Evolutionary conservation across 192 early-diverging fungal species (phyloP).

Genomic region (Lunasporangiospora selenospora): DNA sequence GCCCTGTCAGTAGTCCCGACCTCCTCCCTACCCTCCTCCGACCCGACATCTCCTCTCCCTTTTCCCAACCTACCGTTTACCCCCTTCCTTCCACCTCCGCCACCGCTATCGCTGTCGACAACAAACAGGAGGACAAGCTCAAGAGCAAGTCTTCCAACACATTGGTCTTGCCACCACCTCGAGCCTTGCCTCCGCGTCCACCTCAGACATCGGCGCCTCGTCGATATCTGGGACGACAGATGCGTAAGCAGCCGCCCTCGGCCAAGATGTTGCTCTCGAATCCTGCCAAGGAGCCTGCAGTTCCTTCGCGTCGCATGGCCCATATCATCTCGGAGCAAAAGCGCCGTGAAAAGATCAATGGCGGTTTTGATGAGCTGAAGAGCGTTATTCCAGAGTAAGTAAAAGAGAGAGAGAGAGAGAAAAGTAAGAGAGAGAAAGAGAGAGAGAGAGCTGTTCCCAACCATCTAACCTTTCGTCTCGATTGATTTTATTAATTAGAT

Average conservation of each 20-base stretch:
- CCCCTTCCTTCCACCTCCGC: no score
- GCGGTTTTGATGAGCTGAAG: slow-evolving; percentile 53
- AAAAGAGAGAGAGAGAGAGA: no score
- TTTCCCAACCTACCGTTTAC: no score
- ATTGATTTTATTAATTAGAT: slow-evolving; percentile 8
- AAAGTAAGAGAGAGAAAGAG: no score
- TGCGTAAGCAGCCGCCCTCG: slow-evolving; percentile 22
- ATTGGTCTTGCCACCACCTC: slow-evolving; percentile 32
- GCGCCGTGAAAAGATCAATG: slow-evolving; percentile 53
- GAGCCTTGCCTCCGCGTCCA: slow-evolving; percentile 27
- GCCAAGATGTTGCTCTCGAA: background rate
- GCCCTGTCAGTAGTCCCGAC: background rate
- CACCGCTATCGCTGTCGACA: no score
- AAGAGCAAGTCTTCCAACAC: slow-evolving; percentile 40
- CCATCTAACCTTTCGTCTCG: background rate
- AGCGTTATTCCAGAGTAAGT: slow-evolving; percentile 50
- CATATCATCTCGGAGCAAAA: slow-evolving; percentile 55
- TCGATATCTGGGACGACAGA: slow-evolving; percentile 44
- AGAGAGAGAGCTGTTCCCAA: no score
- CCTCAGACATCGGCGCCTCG: slow-evolving; percentile 40
- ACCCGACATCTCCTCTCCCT: background rate
- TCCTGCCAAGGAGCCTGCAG: slow-evolving; percentile 15
- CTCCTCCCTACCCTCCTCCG: slow-evolving; percentile 5
- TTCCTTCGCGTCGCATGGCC: slow-evolving; percentile 47
- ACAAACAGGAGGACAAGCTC: slow-evolving; percentile 12